These are phyloP conservation scores for Lachancea kluyveri DNA, from an alignment of 805 yeast genomes.

Conservation along the genomic window DNA sequence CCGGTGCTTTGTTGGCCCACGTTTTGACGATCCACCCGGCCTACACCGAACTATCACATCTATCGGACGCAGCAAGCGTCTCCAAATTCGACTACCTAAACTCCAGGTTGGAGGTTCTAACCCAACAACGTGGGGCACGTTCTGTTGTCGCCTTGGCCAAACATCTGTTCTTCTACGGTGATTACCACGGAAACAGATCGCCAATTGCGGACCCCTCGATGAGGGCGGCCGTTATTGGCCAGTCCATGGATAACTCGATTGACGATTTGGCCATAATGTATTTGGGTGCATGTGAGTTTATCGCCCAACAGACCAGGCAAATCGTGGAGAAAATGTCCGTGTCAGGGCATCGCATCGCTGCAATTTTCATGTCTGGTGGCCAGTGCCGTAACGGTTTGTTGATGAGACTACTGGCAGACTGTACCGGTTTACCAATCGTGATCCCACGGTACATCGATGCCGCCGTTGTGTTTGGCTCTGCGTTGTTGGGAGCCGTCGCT, in stretches of 20 bases:
- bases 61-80: conserved; percentile 61
- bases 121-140: conserved; percentile 48
- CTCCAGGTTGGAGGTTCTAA: conserved; percentile 62
- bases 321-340: conserved; percentile 79
- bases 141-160: conserved; percentile 77
- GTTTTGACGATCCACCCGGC: conserved; percentile 89
- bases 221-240: conserved; percentile 91
- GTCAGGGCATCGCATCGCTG: conserved; percentile 69
- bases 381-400: conserved; percentile 90
- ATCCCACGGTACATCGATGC: conserved; percentile 95
- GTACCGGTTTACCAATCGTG: conserved; percentile 85
- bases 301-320: conserved; percentile 96
- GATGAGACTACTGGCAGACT: conserved; percentile 86
- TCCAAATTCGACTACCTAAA: conserved; percentile 83
- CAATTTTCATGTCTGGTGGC: conserved; percentile 91
- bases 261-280: conserved; percentile 82
- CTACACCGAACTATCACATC: conserved; percentile 56
- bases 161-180: conserved; percentile 90
- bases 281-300: conserved; percentile 92
- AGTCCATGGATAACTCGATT: conserved; percentile 81
- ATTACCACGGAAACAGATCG: conserved; percentile 91
- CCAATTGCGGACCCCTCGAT: conserved; percentile 95
- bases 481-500: conserved; percentile 91
- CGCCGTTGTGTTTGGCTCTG: conserved; percentile 95
- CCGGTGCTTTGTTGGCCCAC: conserved; percentile 90